Conservation (phyloP, 495 filamentous ascomycete genomes). For the Clavariopsis aquatica region DNA sequence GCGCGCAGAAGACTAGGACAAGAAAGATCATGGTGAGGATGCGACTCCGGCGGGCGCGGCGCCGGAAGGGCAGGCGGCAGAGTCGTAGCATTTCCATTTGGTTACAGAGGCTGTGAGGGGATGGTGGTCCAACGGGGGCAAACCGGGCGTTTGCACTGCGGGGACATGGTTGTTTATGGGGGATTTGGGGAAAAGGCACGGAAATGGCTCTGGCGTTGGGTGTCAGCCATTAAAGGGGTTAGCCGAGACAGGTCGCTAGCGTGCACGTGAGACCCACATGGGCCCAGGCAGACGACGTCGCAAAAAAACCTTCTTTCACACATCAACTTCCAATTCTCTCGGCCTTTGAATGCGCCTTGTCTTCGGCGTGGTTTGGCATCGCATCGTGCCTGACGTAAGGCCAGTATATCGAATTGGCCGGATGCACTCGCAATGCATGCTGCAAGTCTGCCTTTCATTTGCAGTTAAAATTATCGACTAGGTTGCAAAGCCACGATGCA, state of each 20-base stretch:
- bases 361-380: background rate
- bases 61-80: slow-evolving; percentile 55
- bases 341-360: background rate
- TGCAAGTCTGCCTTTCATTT: background rate
- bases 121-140: background rate
- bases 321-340: background rate
- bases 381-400: background rate
- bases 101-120: background rate
- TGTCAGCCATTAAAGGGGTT: slow-evolving; percentile 2
- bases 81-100: slow-evolving; percentile 34
- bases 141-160: background rate
- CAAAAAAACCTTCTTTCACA: background rate
- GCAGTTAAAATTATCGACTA: background rate
- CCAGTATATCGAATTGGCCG: background rate
- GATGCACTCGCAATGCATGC: background rate
- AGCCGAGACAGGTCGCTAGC: background rate
- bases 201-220: background rate
- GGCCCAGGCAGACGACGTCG: background rate
- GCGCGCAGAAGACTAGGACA: slow-evolving; percentile 49
- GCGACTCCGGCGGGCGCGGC: slow-evolving; percentile 57
- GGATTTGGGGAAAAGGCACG: background rate
- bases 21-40: slow-evolving; percentile 57
- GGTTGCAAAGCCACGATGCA: background rate
- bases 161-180: slow-evolving; percentile 1
- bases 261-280: background rate